Base-by-base conservation (phyloP, 2,329 filamentous ascomycete species). In the Cladosporium sp. region DNA sequence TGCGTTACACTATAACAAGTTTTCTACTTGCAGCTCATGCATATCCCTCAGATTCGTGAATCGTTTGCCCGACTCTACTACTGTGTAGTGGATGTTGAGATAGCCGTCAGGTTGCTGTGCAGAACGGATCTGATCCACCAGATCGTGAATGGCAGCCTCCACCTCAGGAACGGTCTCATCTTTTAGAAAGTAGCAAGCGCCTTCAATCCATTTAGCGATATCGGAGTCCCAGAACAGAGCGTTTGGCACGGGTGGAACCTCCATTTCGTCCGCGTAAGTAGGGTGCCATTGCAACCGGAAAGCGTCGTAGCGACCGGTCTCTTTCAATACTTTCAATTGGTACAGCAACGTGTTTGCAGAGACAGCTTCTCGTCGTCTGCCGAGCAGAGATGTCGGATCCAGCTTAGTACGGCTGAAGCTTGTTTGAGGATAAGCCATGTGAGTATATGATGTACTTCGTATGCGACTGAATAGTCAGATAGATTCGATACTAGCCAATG, bases 41-140 rank as follows among this genome's bases (percentile, higher is more conserved):
- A 87, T 81, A 73, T 89, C 87, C 57, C 85, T 75, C 8, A 89
- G 67, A 68, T 89, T 88, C 0, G 83, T 81, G 77, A 85, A 89
- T 10, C 86, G 74, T 60, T 83, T 82, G 0, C 76, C 79, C 0
- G 84, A 85, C 51, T 85, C 84, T 1, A 87, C 83, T 0, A 89
- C 83, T 0, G 84, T 87, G 67, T 84, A 89, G 70, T 89, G 86
- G 7, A 88, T 83, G 70, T 89, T 89, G 25, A 89, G 71, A 70
- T 89, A 89, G 0, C 87, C 87, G 70, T 89, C 87, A 1, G 77
- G 73, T 62, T 85, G 82, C 75, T 89, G 86, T 0, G 87, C 86
- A 1, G 70, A 74, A 8, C 81, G 71, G 13, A 89, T 87, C 82
- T 86, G 88, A 0, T 79, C 77, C 0, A 86, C 85, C n/a, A 88